Evolutionary conservation across 1,284 basidiomycete species (phyloP).

Genomic region (Baeospora myosura): DNA sequence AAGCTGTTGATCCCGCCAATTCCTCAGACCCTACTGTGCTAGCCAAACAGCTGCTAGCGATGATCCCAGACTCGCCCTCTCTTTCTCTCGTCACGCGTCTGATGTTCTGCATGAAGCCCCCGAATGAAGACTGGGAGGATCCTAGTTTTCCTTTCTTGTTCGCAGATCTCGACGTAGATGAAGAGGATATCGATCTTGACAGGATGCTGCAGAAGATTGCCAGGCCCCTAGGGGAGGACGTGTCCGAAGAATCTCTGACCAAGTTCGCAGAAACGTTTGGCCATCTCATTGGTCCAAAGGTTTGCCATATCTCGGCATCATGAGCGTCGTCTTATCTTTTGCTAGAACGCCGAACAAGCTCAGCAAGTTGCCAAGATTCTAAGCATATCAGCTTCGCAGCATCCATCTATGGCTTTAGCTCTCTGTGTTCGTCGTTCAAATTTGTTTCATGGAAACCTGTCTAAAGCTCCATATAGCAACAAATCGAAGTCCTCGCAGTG

Average conservation of each 20-base stretch:
- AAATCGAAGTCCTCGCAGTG: slow-evolving; percentile 43
- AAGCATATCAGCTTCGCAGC: slow-evolving; percentile 55
- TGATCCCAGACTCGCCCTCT: slow-evolving; percentile 54
- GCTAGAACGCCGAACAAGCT: slow-evolving; percentile 46
- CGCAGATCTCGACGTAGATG: slow-evolving; percentile 33
- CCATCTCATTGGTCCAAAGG: slow-evolving; percentile 46
- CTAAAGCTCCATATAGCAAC: slow-evolving; percentile 32
- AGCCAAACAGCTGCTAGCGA: slow-evolving; percentile 49
- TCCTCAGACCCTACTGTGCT: slow-evolving; percentile 50
- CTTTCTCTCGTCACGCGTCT: slow-evolving; percentile 57
- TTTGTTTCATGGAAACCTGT: slow-evolving; percentile 2
- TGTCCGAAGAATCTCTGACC: slow-evolving; percentile 36
- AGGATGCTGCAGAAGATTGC: slow-evolving; percentile 41
- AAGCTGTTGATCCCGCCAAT: slow-evolving; percentile 52
- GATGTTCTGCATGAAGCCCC: slow-evolving; percentile 70
- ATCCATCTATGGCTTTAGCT: slow-evolving; percentile 44
- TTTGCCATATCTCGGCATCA: slow-evolving; percentile 20
- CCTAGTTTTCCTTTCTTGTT: slow-evolving; percentile 65
- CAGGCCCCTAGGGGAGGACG: slow-evolving; percentile 51
- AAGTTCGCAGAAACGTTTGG: slow-evolving; percentile 48
- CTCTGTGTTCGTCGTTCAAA: slow-evolving; percentile 27
- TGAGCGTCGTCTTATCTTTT: slow-evolving; percentile 7
- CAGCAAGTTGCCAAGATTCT: slow-evolving; percentile 54
- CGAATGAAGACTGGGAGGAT: slow-evolving; percentile 68
- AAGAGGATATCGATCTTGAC: slow-evolving; percentile 46